These are phyloP conservation scores for Senecio squalidus DNA, from an alignment of 140 eudicot genomes.

Conservation along the genomic window DNA sequence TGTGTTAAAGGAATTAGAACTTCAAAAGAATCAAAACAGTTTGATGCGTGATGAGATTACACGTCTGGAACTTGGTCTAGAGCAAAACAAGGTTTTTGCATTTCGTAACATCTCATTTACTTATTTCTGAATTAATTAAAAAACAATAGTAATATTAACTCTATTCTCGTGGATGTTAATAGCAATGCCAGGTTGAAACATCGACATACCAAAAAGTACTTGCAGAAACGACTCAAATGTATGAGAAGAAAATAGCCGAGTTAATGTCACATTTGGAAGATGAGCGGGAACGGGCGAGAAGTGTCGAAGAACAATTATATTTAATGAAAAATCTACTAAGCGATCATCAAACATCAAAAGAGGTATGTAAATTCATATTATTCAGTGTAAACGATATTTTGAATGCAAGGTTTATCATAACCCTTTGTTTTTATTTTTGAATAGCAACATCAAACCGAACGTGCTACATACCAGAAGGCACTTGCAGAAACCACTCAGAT, in stretches of 20 bases:
- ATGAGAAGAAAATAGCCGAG: constrained; percentile 71
- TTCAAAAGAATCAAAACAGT: constrained; percentile 53
- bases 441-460: constrained; percentile 50
- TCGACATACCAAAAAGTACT: constrained; percentile 70
- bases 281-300: constrained; percentile 34
- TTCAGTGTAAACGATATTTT: not conserved
- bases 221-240: constrained; percentile 79
- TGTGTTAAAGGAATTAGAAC: constrained; percentile 35
- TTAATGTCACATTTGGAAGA: constrained; percentile 54
- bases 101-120: not conserved
- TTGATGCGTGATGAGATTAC: constrained; percentile 56
- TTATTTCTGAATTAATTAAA: too few relatives aligned
- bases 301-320: constrained; percentile 49
- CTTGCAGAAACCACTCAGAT: constrained; percentile 80
- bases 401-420: not conserved
- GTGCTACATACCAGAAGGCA: constrained; percentile 55
- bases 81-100: constrained; percentile 45
- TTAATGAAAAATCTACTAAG: constrained; percentile 45
- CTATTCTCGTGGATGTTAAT: constrained; percentile 43
- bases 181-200: constrained; percentile 72
- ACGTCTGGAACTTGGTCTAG: constrained; percentile 45
- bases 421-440: constrained; percentile 4
- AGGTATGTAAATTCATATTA: constrained; percentile 37
- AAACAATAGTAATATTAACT: too few relatives aligned
- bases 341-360: constrained; percentile 43